Conservation (phyloP, 169 alveolate genomes). For the Plasmodium chabaudi region DNA sequence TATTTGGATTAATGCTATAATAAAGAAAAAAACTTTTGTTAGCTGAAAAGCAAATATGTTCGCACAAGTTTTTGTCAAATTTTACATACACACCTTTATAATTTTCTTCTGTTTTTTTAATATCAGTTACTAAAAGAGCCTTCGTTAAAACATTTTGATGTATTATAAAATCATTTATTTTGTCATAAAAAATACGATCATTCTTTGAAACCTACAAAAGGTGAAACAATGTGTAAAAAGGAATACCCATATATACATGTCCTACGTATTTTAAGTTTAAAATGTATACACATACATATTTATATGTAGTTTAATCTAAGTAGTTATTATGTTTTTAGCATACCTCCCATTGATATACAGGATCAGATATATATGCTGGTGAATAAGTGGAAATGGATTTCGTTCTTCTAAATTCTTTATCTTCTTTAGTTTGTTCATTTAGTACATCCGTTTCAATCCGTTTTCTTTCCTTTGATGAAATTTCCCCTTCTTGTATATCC, state of each 20-base stretch:
- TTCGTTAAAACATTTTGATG: conserved; percentile 61
- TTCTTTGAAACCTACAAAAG: conserved; percentile 42
- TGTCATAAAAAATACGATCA: conserved; percentile 59
- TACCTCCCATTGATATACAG: conserved; percentile 75
- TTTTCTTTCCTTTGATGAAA: background rate
- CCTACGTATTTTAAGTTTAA: background rate
- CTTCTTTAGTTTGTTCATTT: conserved; percentile 15
- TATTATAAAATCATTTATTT: conserved; percentile 58
- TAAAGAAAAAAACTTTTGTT: conserved; percentile 53
- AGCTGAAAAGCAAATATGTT: conserved; percentile 26
- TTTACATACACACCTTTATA: conserved; percentile 65
- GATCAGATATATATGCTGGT: conserved; percentile 73
- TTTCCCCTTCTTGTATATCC: background rate
- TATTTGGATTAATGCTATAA: conserved; percentile 41
- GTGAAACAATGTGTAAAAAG: background rate
- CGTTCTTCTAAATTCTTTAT: conserved; percentile 1
- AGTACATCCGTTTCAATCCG: background rate
- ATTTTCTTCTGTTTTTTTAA: conserved; percentile 36
- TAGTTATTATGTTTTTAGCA: background rate
- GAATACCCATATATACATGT: background rate
- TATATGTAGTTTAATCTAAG: background rate
- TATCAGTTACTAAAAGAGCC: conserved; percentile 56
- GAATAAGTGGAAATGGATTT: conserved; percentile 62
- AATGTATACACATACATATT: background rate
- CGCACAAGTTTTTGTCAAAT: conserved; percentile 54